Percentiles rank a stretch among this genome's conserved stretches.
Evolutionary conservation across 2,329 filamentous ascomycete species (phyloP).

Genomic region (Exophiala sideris): DNA sequence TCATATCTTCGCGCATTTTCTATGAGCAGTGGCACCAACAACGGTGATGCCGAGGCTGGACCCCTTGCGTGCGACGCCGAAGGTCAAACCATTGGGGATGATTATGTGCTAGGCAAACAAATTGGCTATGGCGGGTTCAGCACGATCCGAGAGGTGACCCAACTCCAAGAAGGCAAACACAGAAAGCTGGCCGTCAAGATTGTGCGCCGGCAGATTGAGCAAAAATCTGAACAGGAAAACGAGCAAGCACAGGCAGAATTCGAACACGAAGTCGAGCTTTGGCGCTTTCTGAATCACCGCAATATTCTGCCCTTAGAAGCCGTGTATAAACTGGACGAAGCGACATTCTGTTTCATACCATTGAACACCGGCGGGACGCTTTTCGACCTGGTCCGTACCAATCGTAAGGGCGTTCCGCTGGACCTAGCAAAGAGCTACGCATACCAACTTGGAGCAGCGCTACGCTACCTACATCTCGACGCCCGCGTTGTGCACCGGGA

Average conservation of each 20-base stretch:
- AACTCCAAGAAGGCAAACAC: conserved; percentile 55
- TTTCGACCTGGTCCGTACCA: conserved; percentile 59
- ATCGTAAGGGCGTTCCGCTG: conserved; percentile 51
- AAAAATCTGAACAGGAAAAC: conserved; percentile 58
- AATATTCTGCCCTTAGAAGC: conserved; percentile 61
- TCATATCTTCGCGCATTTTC: conserved; percentile 50
- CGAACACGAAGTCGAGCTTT: conserved; percentile 66
- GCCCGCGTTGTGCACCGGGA: conserved; percentile 64
- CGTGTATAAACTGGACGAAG: conserved; percentile 64
- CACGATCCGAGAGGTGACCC: conserved; percentile 64
- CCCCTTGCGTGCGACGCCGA: conserved; percentile 60
- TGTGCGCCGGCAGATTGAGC: conserved; percentile 57
- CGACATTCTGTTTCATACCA: conserved; percentile 67
- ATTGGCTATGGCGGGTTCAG: conserved; percentile 66
- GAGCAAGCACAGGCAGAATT: conserved; percentile 65
- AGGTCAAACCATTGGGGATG: conserved; percentile 63
- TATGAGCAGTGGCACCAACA: conserved; percentile 44
- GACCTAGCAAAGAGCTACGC: conserved; percentile 57
- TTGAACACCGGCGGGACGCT: conserved; percentile 62
- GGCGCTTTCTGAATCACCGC: conserved; percentile 62
- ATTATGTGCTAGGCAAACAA: conserved; percentile 65
- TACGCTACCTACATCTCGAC: conserved; percentile 66
- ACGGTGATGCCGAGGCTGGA: conserved; percentile 26
- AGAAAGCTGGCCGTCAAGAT: conserved; percentile 62
- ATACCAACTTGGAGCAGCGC: conserved; percentile 61